phyloP scores from a whole-genome alignment of 2,329 filamentous ascomycete species.

The Corinectria fuckeliana region DNA sequence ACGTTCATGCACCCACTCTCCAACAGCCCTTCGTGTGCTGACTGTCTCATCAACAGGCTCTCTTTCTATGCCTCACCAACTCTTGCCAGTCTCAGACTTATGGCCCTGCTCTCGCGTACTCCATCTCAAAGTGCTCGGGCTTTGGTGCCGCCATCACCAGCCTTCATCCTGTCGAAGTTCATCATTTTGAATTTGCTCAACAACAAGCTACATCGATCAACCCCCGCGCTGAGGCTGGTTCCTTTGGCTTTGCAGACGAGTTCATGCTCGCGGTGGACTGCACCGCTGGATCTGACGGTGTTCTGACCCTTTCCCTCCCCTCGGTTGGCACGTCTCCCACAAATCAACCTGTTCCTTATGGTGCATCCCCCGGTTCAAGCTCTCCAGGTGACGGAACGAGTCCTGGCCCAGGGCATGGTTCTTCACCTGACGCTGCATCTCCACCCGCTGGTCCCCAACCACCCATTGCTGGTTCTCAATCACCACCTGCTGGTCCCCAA shows the following conservation, averaged over 20 bases:
- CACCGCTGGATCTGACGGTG: constrained; percentile 41
- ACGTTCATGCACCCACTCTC: neutral
- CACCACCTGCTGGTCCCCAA: neutral
- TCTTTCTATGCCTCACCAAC: constrained; percentile 42
- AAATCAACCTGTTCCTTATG: neutral
- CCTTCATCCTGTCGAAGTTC: constrained; percentile 42
- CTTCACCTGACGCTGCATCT: neutral
- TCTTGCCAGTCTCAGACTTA: constrained; percentile 39
- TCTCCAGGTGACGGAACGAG: neutral
- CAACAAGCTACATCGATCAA: constrained; percentile 14
- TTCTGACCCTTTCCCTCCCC: constrained; percentile 40
- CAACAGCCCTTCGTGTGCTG: constrained; percentile 25
- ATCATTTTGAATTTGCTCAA: constrained; percentile 15
- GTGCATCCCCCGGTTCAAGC: neutral
- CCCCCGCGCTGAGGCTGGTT: constrained; percentile 7
- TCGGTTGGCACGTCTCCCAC: constrained; percentile 22
- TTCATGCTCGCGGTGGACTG: constrained; percentile 39
- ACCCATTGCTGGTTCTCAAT: neutral
- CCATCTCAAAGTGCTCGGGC: constrained; percentile 37
- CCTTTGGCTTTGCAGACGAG: constrained; percentile 27
- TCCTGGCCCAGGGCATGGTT: neutral
- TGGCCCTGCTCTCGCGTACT: constrained; percentile 38
- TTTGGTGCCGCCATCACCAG: constrained; percentile 37
- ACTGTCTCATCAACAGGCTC: constrained; percentile 27
- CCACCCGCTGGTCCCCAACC: neutral